Evolutionary conservation across 2,329 filamentous ascomycete genomes (phyloP).

Genomic region (Aspergillus pseudoviridinutans): DNA sequence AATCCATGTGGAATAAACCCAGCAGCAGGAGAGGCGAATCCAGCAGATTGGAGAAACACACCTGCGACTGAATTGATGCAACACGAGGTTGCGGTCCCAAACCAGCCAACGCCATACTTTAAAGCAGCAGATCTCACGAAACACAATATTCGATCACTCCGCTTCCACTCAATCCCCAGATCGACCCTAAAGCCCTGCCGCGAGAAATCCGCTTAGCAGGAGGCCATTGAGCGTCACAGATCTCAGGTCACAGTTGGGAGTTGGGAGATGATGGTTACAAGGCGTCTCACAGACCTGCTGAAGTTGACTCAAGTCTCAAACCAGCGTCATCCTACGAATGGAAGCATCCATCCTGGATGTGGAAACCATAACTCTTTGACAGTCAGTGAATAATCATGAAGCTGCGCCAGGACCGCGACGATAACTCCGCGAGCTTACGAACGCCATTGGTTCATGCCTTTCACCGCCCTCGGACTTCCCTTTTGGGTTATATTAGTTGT

Average conservation of each 20-base stretch:
- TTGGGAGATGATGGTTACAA: not conserved
- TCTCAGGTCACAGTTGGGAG: not conserved
- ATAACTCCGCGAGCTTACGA: not conserved
- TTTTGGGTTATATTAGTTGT: slow-evolving; percentile 7
- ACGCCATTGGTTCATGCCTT: slow-evolving; percentile 1
- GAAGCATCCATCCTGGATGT: not conserved
- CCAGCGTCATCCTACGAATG: not conserved
- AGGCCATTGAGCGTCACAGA: not conserved
- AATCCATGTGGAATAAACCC: not conserved
- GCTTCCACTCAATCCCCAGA: not conserved
- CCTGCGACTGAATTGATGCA: not conserved
- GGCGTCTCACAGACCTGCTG: not conserved
- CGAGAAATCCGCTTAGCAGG: not conserved
- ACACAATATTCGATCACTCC: not conserved
- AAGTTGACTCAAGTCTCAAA: not conserved
- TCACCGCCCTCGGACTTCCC: slow-evolving; percentile 8
- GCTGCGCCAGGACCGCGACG: not conserved
- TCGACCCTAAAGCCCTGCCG: not conserved
- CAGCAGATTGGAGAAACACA: not conserved
- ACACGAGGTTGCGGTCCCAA: not conserved
- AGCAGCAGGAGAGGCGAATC: not conserved
- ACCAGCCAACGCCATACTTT: not conserved
- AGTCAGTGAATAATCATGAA: not conserved
- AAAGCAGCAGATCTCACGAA: not conserved
- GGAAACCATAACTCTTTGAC: not conserved